Conservation (phyloP, 257 asterid species). For the Verbascum thapsus region DNA sequence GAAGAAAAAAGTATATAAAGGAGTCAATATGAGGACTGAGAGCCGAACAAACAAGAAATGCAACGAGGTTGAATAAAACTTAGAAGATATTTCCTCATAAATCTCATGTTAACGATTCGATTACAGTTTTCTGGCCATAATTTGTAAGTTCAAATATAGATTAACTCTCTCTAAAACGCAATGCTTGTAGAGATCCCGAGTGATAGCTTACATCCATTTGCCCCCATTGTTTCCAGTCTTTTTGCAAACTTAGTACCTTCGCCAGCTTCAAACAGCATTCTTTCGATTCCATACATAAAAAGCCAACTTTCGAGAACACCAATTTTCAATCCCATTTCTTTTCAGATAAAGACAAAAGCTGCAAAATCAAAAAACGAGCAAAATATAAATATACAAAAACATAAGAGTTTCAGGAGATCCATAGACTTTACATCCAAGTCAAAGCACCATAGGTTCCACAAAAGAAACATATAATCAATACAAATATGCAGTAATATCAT, state of each 20-base stretch:
- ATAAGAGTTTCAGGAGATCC: too few species aligned
- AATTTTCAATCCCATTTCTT: slow-evolving; percentile 33
- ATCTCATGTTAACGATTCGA: slow-evolving; percentile 3
- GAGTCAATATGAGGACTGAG: neutral
- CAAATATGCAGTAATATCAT: neutral
- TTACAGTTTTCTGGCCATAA: slow-evolving; percentile 12
- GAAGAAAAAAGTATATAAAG: neutral
- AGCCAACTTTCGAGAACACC: slow-evolving; percentile 29
- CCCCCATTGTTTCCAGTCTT: neutral
- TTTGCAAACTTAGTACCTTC: neutral
- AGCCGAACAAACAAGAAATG: neutral
- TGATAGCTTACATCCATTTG: neutral
- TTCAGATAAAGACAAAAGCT: slow-evolving; percentile 56
- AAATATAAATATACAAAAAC: neutral
- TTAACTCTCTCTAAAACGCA: slow-evolving; percentile 8
- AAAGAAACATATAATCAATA: neutral
- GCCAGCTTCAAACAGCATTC: neutral
- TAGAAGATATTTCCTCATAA: neutral
- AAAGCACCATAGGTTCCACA: too few species aligned
- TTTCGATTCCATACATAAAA: slow-evolving; percentile 14
- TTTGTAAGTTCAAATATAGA: slow-evolving; percentile 1
- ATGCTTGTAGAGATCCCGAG: slow-evolving; percentile 5
- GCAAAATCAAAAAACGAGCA: slow-evolving; percentile 25
- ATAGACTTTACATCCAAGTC: neutral
- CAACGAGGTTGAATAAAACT: neutral